A percentile compares a stretch with the other conserved stretches of the same genome.
Conservation (phyloP, 2,329 filamentous ascomycete species). For the Colletotrichum sp. region DNA sequence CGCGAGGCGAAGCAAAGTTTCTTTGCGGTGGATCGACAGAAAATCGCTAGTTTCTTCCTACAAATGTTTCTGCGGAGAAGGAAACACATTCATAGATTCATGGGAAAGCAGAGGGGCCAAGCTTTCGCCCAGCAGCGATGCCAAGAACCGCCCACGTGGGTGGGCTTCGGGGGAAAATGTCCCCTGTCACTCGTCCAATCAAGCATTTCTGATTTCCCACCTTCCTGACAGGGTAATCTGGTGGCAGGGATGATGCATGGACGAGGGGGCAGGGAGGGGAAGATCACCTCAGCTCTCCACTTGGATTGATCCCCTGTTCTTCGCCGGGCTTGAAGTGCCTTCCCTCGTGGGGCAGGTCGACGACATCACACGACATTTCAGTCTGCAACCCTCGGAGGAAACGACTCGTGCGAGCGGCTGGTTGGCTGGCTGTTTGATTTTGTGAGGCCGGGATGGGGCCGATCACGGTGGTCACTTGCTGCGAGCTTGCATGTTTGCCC, state of each 20-base stretch:
- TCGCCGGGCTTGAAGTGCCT: background rate
- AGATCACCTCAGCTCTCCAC: background rate
- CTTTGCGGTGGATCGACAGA: background rate
- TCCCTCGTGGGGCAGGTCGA: background rate
- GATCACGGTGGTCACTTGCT: background rate
- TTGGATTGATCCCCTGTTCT: background rate
- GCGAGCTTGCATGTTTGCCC: background rate
- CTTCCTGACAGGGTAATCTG: background rate
- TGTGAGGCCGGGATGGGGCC: background rate
- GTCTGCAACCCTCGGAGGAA: background rate
- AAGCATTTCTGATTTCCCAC: background rate
- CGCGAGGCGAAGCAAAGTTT: background rate
- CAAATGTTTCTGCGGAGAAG: background rate
- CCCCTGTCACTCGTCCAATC: background rate
- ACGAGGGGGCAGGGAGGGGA: background rate
- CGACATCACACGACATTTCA: background rate
- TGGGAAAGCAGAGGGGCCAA: background rate
- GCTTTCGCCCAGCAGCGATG: conserved; percentile 10
- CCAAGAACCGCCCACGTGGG: conserved; percentile 2
- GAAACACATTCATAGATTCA: background rate
- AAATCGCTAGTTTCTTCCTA: background rate
- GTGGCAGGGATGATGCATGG: background rate
- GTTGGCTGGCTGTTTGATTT: background rate
- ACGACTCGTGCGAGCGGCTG: background rate
- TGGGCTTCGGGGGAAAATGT: background rate